Evolutionary conservation across 1,139 yeast species (phyloP).

Genomic region (Debaryomyces sp.): DNA sequence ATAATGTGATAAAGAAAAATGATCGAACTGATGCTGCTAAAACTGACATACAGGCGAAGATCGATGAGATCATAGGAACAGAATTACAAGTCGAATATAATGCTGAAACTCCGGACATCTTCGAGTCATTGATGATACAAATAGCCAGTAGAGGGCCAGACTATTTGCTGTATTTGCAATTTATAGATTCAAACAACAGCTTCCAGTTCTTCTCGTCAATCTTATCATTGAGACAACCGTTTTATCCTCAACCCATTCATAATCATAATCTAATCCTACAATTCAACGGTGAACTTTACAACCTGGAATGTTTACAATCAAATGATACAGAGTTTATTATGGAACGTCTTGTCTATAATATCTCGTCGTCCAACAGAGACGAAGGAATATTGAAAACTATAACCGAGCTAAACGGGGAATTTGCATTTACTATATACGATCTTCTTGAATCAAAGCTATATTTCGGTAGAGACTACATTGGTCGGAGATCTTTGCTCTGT

Average conservation of each 20-base stretch:
- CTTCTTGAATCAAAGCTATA: constrained; percentile 40
- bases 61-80: constrained; percentile 17
- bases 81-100: constrained; percentile 11
- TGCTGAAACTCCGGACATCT: constrained; percentile 11
- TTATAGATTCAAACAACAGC: constrained; percentile 12
- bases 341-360: constrained; percentile 20
- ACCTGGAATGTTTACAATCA: constrained; percentile 44
- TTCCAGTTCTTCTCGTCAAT: constrained; percentile 65
- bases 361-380: constrained; percentile 14
- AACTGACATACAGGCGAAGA: constrained; percentile 16
- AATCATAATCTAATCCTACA: constrained; percentile 47
- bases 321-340: constrained; percentile 40
- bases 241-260: constrained; percentile 67
- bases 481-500: constrained; percentile 75
- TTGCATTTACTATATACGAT: constrained; percentile 64
- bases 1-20: constrained; percentile 33
- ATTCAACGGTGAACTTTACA: constrained; percentile 89
- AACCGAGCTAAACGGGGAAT: constrained; percentile 71
- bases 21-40: constrained; percentile 11
- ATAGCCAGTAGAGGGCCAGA: constrained; percentile 62
- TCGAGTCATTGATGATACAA: constrained; percentile 39
- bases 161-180: constrained; percentile 25
- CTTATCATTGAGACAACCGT: constrained; percentile 76
- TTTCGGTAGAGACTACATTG: constrained; percentile 85
- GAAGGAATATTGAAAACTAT: constrained; percentile 38